These are phyloP conservation scores for Nephelium lappaceum DNA, from an alignment of 345 rosid species.

Conservation along the genomic window DNA sequence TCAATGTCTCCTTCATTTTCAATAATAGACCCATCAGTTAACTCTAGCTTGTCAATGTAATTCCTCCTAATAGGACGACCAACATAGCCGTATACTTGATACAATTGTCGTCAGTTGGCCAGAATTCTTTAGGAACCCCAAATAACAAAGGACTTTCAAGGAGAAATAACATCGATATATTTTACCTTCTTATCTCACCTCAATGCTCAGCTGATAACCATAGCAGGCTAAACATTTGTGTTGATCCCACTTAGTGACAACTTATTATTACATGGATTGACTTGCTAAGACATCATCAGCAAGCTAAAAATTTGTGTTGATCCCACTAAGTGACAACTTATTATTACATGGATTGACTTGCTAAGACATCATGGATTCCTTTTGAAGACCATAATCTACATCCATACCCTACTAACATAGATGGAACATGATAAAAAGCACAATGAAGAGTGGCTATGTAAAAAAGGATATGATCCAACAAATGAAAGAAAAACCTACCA, in stretches of 20 bases:
- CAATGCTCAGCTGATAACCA: not conserved
- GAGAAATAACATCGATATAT: not conserved
- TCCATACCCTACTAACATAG: conserved; percentile 5
- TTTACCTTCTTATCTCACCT: not conserved
- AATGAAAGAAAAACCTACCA: conserved; percentile 43
- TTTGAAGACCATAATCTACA: conserved; percentile 20
- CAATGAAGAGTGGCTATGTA: conserved; percentile 11
- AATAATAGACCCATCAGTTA: too few species aligned
- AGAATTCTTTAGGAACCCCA: conserved; percentile 7
- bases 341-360: not conserved
- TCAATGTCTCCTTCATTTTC: too few species aligned
- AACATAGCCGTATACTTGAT: not conserved
- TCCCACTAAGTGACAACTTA: conserved; percentile 7
- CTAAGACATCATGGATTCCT: not conserved
- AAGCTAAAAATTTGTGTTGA: not conserved
- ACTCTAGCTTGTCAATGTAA: too few species aligned
- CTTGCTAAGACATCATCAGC: not conserved
- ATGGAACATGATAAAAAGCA: conserved; percentile 21
- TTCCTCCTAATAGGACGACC: too few species aligned
- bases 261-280: conserved; percentile 3
- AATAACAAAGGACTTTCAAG: not conserved
- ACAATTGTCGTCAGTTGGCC: not conserved
- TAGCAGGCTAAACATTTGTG: not conserved
- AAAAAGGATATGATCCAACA: conserved; percentile 7
- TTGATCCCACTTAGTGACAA: conserved; percentile 7